Evolutionary conservation across 257 asterid genomes (phyloP), one percentile per base, ranked within the genome.

Genomic region (Capsicum rhomboideum): DNA sequence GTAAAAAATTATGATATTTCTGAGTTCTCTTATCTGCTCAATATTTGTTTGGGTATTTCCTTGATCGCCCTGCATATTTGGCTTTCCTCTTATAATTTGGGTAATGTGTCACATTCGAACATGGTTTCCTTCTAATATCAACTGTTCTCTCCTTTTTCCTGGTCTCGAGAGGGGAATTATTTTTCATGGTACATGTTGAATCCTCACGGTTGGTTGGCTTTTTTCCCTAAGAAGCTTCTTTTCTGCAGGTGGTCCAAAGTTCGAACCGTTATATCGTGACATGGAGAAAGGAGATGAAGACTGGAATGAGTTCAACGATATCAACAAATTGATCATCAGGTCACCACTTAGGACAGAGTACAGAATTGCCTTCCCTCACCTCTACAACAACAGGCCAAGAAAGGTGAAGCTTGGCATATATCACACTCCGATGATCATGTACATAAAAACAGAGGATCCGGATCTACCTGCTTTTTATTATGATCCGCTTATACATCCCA

Each of bases 251-350:
- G 99, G 99, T 54, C 99, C 99, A 12, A 97, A 97, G 92, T 97
- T 97, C 79, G 99, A 97, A 88, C 99, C 99, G 64, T 87, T 97
- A 85, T 97, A 95, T 88, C 96, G 99, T 56, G 99, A 97, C 92
- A 97, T 97, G 98, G 99, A 97, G 90, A 97, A 97, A 85, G 99
- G 99, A 46, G 99, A 95, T 31, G 99, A 97, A 84, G 99, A 97
- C 89, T 97, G 99, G 99, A 97, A 97, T 83, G 99, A 97, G 83
- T 97, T 97, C 85, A 97, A 97, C 86, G 99, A 97, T 90, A 97
- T 95, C 42, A 97, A 95, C 90, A 97, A 97, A 85, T 96, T 97
- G 50, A 97, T 97, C 89, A 97, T 95, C 85, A 93, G 99, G 81
- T 97, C 99, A 74, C 99, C 99, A 71, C 92, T 97, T 50, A 91